Base-by-base conservation (phyloP, 495 filamentous ascomycete genomes). In the Penicillium waksmanii region DNA sequence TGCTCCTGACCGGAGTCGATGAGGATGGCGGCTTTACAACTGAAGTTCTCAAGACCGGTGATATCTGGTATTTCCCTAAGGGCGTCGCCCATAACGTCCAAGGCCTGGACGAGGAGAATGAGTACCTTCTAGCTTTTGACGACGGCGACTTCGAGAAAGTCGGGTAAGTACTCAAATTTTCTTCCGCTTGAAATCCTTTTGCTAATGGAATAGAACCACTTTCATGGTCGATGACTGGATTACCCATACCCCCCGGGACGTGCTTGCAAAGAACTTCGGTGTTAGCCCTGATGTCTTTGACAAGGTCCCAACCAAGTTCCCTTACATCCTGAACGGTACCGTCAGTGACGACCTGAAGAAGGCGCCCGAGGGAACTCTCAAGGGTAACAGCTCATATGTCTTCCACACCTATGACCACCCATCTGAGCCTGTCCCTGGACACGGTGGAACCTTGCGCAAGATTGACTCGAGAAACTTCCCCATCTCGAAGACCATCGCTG, bases 21-120 rank as follows among this genome's bases (percentile, higher is more conserved):
- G 81, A 88, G 65, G 69, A 84, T 50, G 85, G 85, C 19, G 62
- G 75, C 33, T 83, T 79, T 56, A 78, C 83, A 47, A 79, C 82
- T 19, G 79, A 83, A 42, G 79, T 73, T 43, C 78, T 87, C 15
- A 74, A 80, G 13, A 78, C 75, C 15, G 86, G 86, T 9, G 87
- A 88, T 56, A 81, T 87, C 47, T 89, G 85, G 86, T 87, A 87
- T 67, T 87, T 88, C 63, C 85, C 87, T 35, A 87, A 87, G 61
- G 86, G 86, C 23, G 72, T 79, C 10, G 84, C 83, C 1, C 85
- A 89, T 57, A 85, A 85, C 0, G 76, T 89, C 1, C 80, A 80
- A 46, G 77, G 77, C 13, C 73, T 88, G 2, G 80, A 79, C 2
- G 84, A 88, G 8, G 79, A 86, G 64, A 87, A 85, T 61, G 87